These are phyloP conservation scores for Ricinus communis DNA, from an alignment of 345 rosid species.

Conservation along the genomic window DNA sequence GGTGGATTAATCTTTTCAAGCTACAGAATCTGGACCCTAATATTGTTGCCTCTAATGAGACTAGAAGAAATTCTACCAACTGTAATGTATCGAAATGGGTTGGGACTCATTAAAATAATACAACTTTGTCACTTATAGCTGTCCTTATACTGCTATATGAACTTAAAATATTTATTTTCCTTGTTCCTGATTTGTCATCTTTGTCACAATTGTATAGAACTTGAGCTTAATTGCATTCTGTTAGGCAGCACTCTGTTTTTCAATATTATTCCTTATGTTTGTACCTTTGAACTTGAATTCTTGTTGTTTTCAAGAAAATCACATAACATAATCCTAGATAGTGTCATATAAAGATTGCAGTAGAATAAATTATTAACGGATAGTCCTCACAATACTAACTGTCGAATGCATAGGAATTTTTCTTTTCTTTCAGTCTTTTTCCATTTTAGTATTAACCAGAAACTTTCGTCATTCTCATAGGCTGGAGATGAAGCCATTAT, in stretches of 20 bases:
- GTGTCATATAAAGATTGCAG: not conserved
- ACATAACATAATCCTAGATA: not conserved
- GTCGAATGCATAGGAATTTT: not conserved
- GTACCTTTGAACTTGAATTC: constrained; percentile 1
- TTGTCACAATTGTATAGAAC: not conserved
- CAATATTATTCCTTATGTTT: not conserved
- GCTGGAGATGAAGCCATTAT: constrained; percentile 73
- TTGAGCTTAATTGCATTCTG: not conserved
- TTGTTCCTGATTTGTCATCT: not conserved
- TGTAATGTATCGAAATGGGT: no score
- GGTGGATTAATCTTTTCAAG: no score
- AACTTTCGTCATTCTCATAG: constrained; percentile 34
- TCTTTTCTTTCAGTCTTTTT: not conserved
- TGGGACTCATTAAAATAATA: no score
- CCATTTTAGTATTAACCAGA: not conserved
- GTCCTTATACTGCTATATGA: no score
- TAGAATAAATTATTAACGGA: not conserved
- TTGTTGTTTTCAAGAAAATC: not conserved
- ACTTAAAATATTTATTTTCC: not conserved
- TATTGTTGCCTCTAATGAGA: no score
- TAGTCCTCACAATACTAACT: not conserved
- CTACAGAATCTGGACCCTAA: no score
- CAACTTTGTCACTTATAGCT: no score
- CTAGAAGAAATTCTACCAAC: no score
- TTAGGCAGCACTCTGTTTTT: not conserved